These are phyloP conservation scores for Hemerocallis citrina DNA, from an alignment of 106 monocot species.

Conservation along the genomic window DNA sequence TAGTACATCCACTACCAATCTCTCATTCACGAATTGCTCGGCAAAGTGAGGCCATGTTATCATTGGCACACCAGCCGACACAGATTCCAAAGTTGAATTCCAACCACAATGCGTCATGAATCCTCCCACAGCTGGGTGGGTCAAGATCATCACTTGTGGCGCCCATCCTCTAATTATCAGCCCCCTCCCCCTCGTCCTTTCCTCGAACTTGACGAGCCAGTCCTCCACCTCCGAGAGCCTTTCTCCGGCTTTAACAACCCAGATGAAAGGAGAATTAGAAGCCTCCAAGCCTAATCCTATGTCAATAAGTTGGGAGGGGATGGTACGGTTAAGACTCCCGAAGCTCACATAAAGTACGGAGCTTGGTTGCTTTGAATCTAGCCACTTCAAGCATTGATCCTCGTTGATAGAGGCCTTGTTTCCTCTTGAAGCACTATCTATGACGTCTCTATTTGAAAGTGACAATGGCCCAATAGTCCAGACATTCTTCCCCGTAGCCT, in stretches of 20 bases:
- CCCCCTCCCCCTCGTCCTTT: background rate
- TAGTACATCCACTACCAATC: background rate
- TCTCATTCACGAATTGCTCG: constrained; percentile 6
- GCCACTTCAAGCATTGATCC: constrained; percentile 17
- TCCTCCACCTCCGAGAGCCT: background rate
- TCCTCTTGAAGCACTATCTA: background rate
- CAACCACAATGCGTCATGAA: constrained; percentile 3
- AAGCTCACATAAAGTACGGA: constrained; percentile 35
- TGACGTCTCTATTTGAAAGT: constrained; percentile 6
- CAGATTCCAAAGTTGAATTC: background rate
- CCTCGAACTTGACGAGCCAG: background rate
- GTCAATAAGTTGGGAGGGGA: constrained; percentile 7
- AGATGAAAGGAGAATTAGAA: background rate
- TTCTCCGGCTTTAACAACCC: constrained; percentile 22
- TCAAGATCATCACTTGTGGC: background rate
- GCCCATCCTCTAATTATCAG: background rate
- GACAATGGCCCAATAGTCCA: constrained; percentile 39
- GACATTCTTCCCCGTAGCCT: constrained; percentile 10
- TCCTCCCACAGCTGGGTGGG: background rate
- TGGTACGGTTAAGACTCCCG: constrained; percentile 7
- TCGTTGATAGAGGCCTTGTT: constrained; percentile 14
- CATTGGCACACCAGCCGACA: background rate
- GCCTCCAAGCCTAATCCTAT: background rate
- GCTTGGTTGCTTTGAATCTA: constrained; percentile 13
- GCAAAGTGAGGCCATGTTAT: background rate